phyloP scores from a whole-genome alignment of 495 filamentous ascomycete genomes.

The Aspergillus ellipticus region DNA sequence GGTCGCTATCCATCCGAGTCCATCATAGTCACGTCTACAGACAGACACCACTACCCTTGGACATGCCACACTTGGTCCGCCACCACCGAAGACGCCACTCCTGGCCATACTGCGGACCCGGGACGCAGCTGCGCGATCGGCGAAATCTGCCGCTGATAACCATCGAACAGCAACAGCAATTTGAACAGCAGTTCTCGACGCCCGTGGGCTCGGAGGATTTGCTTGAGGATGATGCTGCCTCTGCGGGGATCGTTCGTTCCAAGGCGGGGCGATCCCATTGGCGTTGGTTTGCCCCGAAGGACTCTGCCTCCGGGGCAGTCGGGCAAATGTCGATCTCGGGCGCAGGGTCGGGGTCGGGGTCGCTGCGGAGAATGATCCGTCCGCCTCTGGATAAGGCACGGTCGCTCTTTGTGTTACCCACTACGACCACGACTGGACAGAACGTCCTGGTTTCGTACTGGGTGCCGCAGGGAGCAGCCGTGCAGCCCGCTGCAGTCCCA shows the following conservation, averaged over 20 bases:
- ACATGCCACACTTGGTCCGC: constrained; percentile 29
- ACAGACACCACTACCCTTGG: background rate
- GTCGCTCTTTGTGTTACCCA: constrained; percentile 34
- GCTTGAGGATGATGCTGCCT: constrained; percentile 28
- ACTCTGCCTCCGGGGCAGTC: background rate
- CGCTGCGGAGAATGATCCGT: constrained; percentile 33
- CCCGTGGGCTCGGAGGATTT: constrained; percentile 24
- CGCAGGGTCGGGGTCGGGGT: background rate
- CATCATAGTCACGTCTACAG: background rate
- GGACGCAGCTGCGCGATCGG: constrained; percentile 3
- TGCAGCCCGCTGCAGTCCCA: background rate
- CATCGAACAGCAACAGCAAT: constrained; percentile 7
- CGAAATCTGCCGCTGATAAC: constrained; percentile 10
- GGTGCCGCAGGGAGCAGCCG: constrained; percentile 15
- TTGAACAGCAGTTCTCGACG: constrained; percentile 14
- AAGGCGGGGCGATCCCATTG: constrained; percentile 18
- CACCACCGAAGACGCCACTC: constrained; percentile 39
- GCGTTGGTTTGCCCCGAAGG: constrained; percentile 16
- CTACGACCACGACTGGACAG: constrained; percentile 18
- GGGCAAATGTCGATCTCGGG: background rate
- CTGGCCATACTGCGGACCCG: constrained; percentile 38
- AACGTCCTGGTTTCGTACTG: constrained; percentile 24
- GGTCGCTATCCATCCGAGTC: background rate
- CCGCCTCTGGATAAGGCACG: constrained; percentile 34
- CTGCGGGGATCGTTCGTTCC: constrained; percentile 34